Percentiles rank a stretch among this genome's conserved stretches.
phyloP scores from a whole-genome alignment of 2,329 filamentous ascomycete genomes.

The Thelonectria blattea region DNA sequence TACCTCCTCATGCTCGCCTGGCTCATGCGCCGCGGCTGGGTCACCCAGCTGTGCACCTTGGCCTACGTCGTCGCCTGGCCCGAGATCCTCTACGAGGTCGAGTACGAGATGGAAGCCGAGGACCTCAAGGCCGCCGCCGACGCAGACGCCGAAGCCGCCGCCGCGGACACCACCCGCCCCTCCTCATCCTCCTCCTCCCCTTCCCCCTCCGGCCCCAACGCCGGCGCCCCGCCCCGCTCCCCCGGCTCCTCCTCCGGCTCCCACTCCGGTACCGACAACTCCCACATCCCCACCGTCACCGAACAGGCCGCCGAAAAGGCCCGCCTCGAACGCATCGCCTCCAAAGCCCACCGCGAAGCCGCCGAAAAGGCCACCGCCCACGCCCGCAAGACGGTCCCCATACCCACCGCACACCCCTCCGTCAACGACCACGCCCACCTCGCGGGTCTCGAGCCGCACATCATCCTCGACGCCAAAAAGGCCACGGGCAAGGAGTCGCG shows the following conservation, averaged over 20 bases:
- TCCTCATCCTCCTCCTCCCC: constrained; percentile 29
- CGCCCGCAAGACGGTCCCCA: constrained; percentile 56
- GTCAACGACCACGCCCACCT: constrained; percentile 64
- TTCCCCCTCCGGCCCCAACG: constrained; percentile 32
- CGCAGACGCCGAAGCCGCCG: constrained; percentile 33
- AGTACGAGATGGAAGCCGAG: constrained; percentile 72
- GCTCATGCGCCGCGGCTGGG: constrained; percentile 91
- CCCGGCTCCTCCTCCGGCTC: constrained; percentile 38
- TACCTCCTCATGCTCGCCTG: constrained; percentile 94
- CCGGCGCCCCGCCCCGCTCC: constrained; percentile 27
- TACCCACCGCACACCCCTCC: constrained; percentile 60
- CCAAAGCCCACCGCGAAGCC: constrained; percentile 59
- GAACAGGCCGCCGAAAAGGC: constrained; percentile 66
- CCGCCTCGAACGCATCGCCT: constrained; percentile 64
- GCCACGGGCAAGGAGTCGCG: constrained; percentile 79
- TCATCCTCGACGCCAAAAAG: constrained; percentile 80
- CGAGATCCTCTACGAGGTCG: constrained; percentile 82
- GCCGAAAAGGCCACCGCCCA: constrained; percentile 64
- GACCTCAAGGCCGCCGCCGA: constrained; percentile 55
- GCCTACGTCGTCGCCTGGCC: constrained; percentile 85
- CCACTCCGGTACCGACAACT: constrained; percentile 29
- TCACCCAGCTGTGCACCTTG: constrained; percentile 90
- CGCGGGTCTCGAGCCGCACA: constrained; percentile 63
- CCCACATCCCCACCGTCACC: constrained; percentile 49
- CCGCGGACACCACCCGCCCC: constrained; percentile 25